Percentiles rank a stretch among this genome's conserved stretches.
Evolutionary conservation across 1,139 yeast genomes (phyloP).

Genomic region (Arxiozyma telluris): DNA sequence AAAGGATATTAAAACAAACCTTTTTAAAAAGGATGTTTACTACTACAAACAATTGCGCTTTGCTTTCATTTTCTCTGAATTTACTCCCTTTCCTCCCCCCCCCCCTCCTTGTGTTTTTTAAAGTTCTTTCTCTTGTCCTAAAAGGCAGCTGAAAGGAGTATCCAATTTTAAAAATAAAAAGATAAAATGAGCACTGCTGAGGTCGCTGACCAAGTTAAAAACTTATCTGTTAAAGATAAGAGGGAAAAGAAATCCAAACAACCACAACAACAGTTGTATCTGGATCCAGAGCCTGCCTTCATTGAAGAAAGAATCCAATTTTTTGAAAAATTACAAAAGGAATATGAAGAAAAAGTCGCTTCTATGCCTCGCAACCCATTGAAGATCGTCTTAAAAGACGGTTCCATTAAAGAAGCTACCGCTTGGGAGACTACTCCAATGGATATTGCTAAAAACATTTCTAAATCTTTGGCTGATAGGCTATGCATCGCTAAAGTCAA

Average conservation of each 20-base stretch:
- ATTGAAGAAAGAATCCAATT: conserved; percentile 69
- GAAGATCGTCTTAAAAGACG: conserved; percentile 79
- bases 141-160: neutral
- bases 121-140: neutral
- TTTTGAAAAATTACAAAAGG: conserved; percentile 72
- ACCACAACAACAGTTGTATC: conserved; percentile 37
- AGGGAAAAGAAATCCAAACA: conserved; percentile 24
- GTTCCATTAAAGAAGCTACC: conserved; percentile 65
- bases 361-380: conserved; percentile 54
- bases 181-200: conserved; percentile 24
- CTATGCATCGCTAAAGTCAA: conserved; percentile 86
- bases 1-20: too few species aligned
- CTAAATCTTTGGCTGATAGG: conserved; percentile 81
- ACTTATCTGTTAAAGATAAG: conserved; percentile 38
- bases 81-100: too few species aligned
- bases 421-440: conserved; percentile 89
- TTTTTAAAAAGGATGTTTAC: neutral
- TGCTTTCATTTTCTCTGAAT: neutral
- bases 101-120: neutral
- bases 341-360: conserved; percentile 66
- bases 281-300: conserved; percentile 75
- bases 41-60: too few species aligned
- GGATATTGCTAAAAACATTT: conserved; percentile 74
- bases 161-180: too few species aligned
- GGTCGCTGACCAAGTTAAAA: conserved; percentile 46